Conservation (phyloP, 192 early-diverging fungal species). For the Chytriomyces sp. region DNA sequence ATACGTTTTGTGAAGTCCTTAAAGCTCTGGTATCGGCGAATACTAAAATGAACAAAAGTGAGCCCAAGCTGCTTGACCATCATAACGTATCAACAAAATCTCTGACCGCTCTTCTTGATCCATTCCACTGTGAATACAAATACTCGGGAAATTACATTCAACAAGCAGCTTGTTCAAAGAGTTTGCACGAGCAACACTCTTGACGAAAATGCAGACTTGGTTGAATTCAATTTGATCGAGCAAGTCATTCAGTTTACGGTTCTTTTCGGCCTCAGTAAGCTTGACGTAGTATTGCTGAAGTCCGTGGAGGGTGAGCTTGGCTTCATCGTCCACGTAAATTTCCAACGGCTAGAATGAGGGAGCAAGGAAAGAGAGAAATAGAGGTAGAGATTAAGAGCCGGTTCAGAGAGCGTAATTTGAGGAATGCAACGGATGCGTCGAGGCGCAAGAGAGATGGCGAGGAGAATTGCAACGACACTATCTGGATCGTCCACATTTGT, state of each 20-base stretch:
- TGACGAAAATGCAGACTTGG: constrained; percentile 97
- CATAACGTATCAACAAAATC: constrained; percentile 11
- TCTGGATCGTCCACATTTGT: no score
- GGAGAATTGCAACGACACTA: constrained; percentile 1
- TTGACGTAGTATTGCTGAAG: constrained; percentile 94
- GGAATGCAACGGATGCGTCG: background rate
- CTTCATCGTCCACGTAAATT: constrained; percentile 97
- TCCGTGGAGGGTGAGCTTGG: constrained; percentile 97
- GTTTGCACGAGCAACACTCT: constrained; percentile 84
- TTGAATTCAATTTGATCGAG: constrained; percentile 96
- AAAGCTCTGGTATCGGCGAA: constrained; percentile 90
- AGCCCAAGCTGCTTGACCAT: constrained; percentile 11
- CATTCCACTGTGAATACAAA: constrained; percentile 91
- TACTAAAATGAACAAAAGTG: constrained; percentile 48
- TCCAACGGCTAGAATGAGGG: constrained; percentile 75
- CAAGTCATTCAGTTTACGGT: constrained; percentile 90
- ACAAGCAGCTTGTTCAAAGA: constrained; percentile 84
- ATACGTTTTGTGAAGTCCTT: constrained; percentile 94
- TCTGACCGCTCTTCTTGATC: constrained; percentile 82
- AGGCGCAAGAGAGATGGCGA: background rate
- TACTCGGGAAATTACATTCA: constrained; percentile 92
- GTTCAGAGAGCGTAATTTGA: no score
- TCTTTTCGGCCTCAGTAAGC: constrained; percentile 85
- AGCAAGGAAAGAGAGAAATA: constrained; percentile 6
- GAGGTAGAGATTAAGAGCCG: no score